phyloP scores from a whole-genome alignment of 148 eudicot species.

The Camellia sinensis region DNA sequence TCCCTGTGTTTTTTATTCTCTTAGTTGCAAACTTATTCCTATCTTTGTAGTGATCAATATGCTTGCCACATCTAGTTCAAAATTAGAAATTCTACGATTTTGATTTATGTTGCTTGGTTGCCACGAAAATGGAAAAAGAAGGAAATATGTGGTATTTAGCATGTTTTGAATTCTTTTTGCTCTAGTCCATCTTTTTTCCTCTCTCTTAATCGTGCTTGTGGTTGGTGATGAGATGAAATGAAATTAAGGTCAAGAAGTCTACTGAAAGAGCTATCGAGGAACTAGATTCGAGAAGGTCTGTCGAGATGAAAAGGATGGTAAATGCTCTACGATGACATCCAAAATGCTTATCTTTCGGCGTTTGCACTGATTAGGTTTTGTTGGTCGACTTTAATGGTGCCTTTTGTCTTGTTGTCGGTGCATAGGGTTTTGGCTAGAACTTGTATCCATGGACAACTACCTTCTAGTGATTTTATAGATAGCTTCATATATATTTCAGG shows the following conservation, averaged over 20 bases:
- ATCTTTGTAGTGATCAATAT: background rate
- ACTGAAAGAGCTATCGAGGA: constrained; percentile 89
- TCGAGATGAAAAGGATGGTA: constrained; percentile 83
- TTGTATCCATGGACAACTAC: too few relatives aligned
- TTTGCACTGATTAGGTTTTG: background rate
- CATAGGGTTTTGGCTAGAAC: too few relatives aligned
- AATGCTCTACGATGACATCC: constrained; percentile 46
- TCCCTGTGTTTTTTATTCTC: background rate
- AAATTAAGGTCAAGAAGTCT: constrained; percentile 60
- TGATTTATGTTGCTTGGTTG: background rate
- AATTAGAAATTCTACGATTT: background rate
- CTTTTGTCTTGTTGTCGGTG: too few relatives aligned
- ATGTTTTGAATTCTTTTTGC: background rate
- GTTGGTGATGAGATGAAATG: background rate
- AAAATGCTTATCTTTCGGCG: background rate
- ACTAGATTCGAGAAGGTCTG: constrained; percentile 74
- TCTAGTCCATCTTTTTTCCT: background rate
- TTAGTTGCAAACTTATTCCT: background rate
- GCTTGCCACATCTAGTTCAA: background rate
- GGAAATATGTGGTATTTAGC: background rate
- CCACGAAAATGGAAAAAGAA: background rate
- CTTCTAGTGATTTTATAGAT: too few relatives aligned
- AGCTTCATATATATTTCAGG: too few relatives aligned
- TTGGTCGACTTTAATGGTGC: too few relatives aligned
- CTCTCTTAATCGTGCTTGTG: background rate